Conservation (phyloP, 2,329 filamentous ascomycete species). For the Alternaria triticina region DNA sequence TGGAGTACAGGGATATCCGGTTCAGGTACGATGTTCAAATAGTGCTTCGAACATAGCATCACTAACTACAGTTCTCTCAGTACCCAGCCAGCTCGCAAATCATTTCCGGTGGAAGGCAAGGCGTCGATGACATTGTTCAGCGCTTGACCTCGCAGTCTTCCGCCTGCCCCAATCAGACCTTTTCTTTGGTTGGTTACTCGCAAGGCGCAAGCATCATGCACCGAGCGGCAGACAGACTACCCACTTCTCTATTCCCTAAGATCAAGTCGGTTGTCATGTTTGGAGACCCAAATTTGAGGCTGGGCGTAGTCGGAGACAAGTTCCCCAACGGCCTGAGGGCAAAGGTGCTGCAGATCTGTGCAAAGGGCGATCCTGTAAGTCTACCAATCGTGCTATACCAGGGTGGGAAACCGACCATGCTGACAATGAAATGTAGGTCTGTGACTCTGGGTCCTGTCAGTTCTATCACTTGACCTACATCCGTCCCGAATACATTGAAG, state of each 20-base stretch:
- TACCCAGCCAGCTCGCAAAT: conserved; percentile 7
- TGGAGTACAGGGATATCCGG: conserved; percentile 9
- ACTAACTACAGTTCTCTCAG: background rate
- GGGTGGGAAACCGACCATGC: background rate
- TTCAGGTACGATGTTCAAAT: background rate
- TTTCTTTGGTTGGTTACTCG: conserved; percentile 1
- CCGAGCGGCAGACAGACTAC: background rate
- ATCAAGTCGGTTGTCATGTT: conserved; percentile 9
- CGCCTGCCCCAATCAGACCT: conserved; percentile 7
- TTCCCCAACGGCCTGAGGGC: background rate
- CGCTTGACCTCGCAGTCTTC: background rate
- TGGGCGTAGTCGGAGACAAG: background rate
- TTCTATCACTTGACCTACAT: conserved; percentile 5
- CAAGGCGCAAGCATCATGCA: conserved; percentile 10
- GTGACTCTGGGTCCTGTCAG: conserved; percentile 2
- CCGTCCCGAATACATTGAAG: background rate
- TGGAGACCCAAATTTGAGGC: conserved; percentile 2
- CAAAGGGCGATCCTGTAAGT: conserved; percentile 5
- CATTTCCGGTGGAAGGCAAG: conserved; percentile 3
- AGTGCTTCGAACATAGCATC: background rate
- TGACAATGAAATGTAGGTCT: background rate
- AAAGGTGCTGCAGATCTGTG: conserved; percentile 4
- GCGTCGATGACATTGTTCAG: conserved; percentile 4
- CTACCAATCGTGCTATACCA: background rate
- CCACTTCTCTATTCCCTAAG: background rate